phyloP scores from a whole-genome alignment of 305 asterid species.

The Rubia tinctorum region DNA sequence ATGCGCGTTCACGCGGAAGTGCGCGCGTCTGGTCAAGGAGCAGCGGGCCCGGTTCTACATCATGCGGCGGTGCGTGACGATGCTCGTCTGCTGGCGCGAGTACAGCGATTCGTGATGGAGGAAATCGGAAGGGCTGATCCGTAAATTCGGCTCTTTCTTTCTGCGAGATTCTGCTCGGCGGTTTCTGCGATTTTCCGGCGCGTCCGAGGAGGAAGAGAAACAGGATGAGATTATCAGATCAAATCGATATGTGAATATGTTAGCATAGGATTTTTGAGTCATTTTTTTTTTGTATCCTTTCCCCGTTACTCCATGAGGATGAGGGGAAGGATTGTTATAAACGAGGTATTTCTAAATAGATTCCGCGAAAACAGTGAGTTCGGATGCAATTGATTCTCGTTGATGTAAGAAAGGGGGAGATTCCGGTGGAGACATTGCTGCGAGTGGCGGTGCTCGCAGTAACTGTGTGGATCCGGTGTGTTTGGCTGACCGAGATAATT shows the following conservation, averaged over 20 bases:
- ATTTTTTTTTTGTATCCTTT: slow-evolving; percentile 5
- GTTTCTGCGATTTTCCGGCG: slow-evolving; percentile 41
- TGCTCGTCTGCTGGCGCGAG: slow-evolving; percentile 92
- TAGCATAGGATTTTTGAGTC: not conserved
- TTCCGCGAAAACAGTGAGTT: too few species aligned
- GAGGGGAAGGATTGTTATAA: slow-evolving; percentile 8
- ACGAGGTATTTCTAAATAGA: not conserved
- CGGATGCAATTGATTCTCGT: not conserved
- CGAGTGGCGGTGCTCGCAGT: slow-evolving; percentile 5
- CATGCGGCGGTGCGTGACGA: slow-evolving; percentile 84
- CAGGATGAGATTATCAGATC: slow-evolving; percentile 26
- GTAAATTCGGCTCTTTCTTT: slow-evolving; percentile 19
- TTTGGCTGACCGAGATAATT: slow-evolving; percentile 27
- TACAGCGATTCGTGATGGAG: slow-evolving; percentile 47
- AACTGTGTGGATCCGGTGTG: slow-evolving; percentile 35
- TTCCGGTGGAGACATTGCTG: slow-evolving; percentile 15
- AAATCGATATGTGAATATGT: slow-evolving; percentile 5
- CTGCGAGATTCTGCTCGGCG: slow-evolving; percentile 50
- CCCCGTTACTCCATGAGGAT: not conserved
- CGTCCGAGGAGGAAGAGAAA: slow-evolving; percentile 63
- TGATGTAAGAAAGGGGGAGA: slow-evolving; percentile 10
- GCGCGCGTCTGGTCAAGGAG: slow-evolving; percentile 73
- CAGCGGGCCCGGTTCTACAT: slow-evolving; percentile 86
- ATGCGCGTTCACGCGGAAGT: slow-evolving; percentile 78
- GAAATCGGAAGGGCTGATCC: not conserved